phyloP scores from a whole-genome alignment of 306 rosid genomes.

The Begonia fuchsioides region DNA sequence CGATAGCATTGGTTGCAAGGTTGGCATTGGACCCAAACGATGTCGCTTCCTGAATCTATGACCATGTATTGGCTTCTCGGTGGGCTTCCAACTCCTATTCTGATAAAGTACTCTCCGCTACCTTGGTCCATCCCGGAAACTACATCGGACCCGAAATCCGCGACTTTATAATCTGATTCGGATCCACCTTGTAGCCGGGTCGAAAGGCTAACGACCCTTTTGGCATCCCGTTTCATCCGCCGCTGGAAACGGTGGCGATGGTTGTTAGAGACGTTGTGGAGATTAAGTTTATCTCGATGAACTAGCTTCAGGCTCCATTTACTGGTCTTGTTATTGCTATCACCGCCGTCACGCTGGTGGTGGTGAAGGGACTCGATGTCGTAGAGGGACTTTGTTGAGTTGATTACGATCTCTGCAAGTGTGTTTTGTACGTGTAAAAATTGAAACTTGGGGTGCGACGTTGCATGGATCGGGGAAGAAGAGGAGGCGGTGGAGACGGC shows the following conservation, averaged over 20 bases:
- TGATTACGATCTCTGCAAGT: too few species aligned
- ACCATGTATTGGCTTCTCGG: slow-evolving; percentile 58
- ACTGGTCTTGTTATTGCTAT: not conserved
- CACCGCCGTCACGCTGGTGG: not conserved
- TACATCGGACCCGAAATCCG: slow-evolving; percentile 55
- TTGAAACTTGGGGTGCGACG: slow-evolving; percentile 26
- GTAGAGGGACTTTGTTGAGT: too few species aligned
- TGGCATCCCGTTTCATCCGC: slow-evolving; percentile 45
- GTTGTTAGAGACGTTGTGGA: slow-evolving; percentile 4
- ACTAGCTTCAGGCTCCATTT: slow-evolving; percentile 40
- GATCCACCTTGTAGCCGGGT: slow-evolving; percentile 19
- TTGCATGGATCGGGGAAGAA: slow-evolving; percentile 3
- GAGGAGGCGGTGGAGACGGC: not conserved
- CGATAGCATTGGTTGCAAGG: slow-evolving; percentile 69
- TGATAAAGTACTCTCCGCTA: slow-evolving; percentile 69
- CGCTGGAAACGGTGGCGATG: slow-evolving; percentile 21
- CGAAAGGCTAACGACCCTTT: slow-evolving; percentile 36
- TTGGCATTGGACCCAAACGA: slow-evolving; percentile 82
- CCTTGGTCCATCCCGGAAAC: slow-evolving; percentile 75
- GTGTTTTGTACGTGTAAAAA: slow-evolving; percentile 14
- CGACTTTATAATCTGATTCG: slow-evolving; percentile 6
- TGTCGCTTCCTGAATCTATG: slow-evolving; percentile 76
- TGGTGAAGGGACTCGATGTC: not conserved
- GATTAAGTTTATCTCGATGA: slow-evolving; percentile 46
- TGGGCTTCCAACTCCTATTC: slow-evolving; percentile 81